These are phyloP conservation scores for Coniferiporia sulphurascens DNA, from an alignment of 1,284 basidiomycete genomes.

Conservation along the genomic window DNA sequence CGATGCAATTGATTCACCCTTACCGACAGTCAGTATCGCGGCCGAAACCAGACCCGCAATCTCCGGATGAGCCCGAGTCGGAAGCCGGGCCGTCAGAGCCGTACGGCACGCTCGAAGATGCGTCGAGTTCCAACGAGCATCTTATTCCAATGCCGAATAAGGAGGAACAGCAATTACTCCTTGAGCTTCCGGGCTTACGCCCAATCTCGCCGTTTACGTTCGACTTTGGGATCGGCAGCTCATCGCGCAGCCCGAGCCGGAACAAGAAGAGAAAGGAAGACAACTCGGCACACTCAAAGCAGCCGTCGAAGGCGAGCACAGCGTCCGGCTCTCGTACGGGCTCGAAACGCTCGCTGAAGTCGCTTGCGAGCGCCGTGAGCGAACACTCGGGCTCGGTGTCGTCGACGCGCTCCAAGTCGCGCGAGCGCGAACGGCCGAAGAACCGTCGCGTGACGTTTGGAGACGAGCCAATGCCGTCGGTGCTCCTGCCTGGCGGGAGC, in stretches of 20 bases:
- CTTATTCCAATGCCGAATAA: neutral
- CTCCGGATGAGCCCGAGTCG: neutral
- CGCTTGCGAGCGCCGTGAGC: neutral
- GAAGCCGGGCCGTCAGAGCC: neutral
- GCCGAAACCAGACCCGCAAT: neutral
- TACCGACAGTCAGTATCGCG: neutral
- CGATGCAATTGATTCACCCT: neutral
- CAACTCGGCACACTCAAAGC: neutral
- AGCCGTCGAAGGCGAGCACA: conserved; percentile 6
- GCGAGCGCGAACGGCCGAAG: conserved; percentile 1
- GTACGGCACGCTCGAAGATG: conserved; percentile 6
- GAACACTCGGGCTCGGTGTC: neutral
- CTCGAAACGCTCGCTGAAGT: conserved; percentile 4
- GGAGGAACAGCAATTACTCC: neutral
- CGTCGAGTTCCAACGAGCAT: conserved; percentile 7
- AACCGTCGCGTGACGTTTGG: conserved; percentile 12
- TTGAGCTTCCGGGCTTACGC: conserved; percentile 2
- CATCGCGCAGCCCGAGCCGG: neutral
- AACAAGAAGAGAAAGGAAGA: conserved; percentile 1
- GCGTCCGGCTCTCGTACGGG: neutral
- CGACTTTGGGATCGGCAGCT: neutral
- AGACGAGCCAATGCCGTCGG: neutral
- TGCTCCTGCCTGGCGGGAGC: neutral
- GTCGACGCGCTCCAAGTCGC: neutral
- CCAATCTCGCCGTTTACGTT: conserved; percentile 9